These are phyloP conservation scores for Medicago arabica DNA, from an alignment of 306 rosid genomes.

Conservation along the genomic window DNA sequence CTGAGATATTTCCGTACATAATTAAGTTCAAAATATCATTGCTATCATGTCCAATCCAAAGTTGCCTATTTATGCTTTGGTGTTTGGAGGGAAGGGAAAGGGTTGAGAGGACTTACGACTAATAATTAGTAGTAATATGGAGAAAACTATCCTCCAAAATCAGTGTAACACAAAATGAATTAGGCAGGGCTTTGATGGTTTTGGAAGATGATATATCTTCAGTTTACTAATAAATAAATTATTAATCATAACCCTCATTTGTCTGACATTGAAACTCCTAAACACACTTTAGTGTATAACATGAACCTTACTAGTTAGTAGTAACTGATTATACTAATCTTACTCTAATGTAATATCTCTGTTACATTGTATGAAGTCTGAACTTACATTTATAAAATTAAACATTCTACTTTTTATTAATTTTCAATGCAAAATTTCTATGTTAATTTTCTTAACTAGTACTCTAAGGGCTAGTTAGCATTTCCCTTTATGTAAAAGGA, in stretches of 20 bases:
- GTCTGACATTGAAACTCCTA: background rate
- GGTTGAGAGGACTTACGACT: background rate
- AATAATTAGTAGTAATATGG: background rate
- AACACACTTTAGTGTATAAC: constrained; percentile 3
- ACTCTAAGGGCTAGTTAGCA: too few relatives aligned
- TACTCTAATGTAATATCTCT: constrained; percentile 32
- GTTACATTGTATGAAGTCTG: background rate
- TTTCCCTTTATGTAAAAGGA: too few relatives aligned
- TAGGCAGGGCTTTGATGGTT: background rate
- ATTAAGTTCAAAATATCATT: too few relatives aligned
- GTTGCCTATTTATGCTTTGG: background rate
- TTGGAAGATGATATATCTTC: background rate
- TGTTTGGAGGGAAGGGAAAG: background rate
- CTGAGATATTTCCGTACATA: too few relatives aligned
- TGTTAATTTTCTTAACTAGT: too few relatives aligned
- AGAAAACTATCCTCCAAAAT: background rate
- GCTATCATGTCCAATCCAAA: too few relatives aligned
- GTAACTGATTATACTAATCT: background rate
- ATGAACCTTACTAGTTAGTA: background rate
- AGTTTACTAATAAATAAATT: background rate
- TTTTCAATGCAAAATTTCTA: too few relatives aligned
- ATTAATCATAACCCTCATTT: background rate
- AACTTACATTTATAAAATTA: too few relatives aligned
- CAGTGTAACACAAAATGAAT: background rate
- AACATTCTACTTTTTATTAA: too few relatives aligned